phyloP scores from a whole-genome alignment of 1,284 basidiomycete species.

The Hemileia vastatrix region DNA sequence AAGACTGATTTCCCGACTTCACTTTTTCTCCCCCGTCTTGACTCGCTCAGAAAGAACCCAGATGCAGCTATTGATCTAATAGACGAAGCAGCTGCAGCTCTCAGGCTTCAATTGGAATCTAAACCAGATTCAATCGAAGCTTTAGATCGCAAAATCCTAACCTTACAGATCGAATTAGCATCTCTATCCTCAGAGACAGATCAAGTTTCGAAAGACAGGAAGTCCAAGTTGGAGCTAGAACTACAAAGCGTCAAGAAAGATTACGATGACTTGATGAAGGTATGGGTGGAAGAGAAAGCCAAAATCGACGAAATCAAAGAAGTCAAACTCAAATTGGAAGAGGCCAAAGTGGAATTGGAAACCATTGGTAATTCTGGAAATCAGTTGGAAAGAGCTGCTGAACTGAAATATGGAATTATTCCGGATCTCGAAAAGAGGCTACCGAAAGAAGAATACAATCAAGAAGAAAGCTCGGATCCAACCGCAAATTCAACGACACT shows the following conservation, averaged over 20 bases:
- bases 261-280: constrained; percentile 54
- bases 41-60: too few species aligned
- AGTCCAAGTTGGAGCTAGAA: constrained; percentile 57
- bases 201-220: constrained; percentile 63
- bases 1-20: too few species aligned
- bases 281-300: constrained; percentile 69
- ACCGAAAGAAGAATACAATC: constrained; percentile 58
- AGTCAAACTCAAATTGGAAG: constrained; percentile 72
- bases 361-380: neutral
- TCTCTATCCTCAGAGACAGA: constrained; percentile 79
- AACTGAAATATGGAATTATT: constrained; percentile 69
- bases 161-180: constrained; percentile 79
- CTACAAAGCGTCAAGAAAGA: constrained; percentile 56
- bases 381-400: constrained; percentile 68
- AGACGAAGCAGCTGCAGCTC: constrained; percentile 75
- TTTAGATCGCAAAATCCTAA: constrained; percentile 71
- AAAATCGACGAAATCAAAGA: constrained; percentile 66
- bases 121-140: constrained; percentile 76
- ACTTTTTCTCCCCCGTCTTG: too few species aligned
- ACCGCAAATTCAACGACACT: constrained; percentile 48
- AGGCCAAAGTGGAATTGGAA: constrained; percentile 72
- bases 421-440: constrained; percentile 67
- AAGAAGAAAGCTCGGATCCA: constrained; percentile 45
- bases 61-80: constrained; percentile 62
- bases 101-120: constrained; percentile 80